Base-by-base conservation (phyloP, 306 rosid species). In the Vicia faba region DNA sequence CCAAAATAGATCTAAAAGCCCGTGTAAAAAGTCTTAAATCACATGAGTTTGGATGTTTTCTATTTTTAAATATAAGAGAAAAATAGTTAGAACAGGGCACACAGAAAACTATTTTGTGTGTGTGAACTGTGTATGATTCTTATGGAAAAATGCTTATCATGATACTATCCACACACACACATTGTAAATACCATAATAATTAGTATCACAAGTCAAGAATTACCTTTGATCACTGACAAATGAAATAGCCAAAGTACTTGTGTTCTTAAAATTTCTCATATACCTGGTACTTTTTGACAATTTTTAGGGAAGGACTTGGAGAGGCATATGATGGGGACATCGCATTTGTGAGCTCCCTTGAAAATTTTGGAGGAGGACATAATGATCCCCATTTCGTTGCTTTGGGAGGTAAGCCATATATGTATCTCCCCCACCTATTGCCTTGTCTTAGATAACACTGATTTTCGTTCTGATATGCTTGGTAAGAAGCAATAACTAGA, bases 311-410 rank as follows among this genome's bases (percentile, higher is more conserved):
- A 85, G 99, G 91, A 51, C 97, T 93, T 53, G 96, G 90, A 48
- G 99, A 93, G 78, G 89, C 88, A 53, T 88, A 86, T 72, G 95
- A 90, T 58, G 95, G 86, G 50, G 97, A 93, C 72, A 85, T 90
- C 5, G 90, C 97, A 67, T 93, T 93, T 85, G 87, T 89, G 26
- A 88, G 83, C 54, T 78, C 99, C 75, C 80, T 93, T 75, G 99
- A 93, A 83, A 71, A 73, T 72, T 93, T 93, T 82, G 97, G 96
- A 28, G 97, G 99, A 57, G 97, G 96, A 67, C 87, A 82, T 45
- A 81, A 78, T 78, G 99, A 93, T 80, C 99, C 99, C 74, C 87
- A 86, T 61, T 88, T 91, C 65, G 83, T 86, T 77, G 85, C 99
- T 76, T 79, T 93, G 81, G 99, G 97, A 85, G 99, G 99, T 93